Conservation (phyloP, 345 rosid species). For the Hirschfeldia incana region DNA sequence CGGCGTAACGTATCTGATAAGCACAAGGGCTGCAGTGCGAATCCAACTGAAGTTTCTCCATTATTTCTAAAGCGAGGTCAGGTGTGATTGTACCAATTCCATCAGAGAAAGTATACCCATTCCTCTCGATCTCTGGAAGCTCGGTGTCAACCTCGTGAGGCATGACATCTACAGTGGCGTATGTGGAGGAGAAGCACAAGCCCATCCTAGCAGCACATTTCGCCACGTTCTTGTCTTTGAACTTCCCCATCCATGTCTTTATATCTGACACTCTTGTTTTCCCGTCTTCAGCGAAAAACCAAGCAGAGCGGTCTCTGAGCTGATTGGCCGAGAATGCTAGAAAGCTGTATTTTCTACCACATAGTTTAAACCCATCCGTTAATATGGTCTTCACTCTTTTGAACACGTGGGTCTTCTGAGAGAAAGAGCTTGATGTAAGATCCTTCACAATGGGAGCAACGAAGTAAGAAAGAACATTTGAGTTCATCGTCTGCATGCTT, state of each 20-base stretch:
- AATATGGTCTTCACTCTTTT: constrained; percentile 67
- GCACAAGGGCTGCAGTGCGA: constrained; percentile 60
- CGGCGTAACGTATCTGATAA: constrained; percentile 90
- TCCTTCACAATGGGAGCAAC: constrained; percentile 69
- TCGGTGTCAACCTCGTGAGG: constrained; percentile 44
- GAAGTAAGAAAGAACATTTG: constrained; percentile 59
- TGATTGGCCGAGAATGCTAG: constrained; percentile 93
- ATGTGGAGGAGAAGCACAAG: constrained; percentile 92
- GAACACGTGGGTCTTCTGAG: constrained; percentile 70
- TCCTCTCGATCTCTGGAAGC: constrained; percentile 66
- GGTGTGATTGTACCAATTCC: constrained; percentile 85
- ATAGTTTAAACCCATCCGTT: constrained; percentile 68
- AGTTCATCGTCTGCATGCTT: constrained; percentile 71
- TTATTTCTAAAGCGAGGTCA: constrained; percentile 78
- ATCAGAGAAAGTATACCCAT: constrained; percentile 70
- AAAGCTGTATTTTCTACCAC: constrained; percentile 79
- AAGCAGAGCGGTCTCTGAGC: constrained; percentile 85
- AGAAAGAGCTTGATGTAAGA: constrained; percentile 47
- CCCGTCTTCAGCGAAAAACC: constrained; percentile 88
- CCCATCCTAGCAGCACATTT: constrained; percentile 98
- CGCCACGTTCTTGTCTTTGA: constrained; percentile 58
- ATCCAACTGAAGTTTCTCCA: constrained; percentile 64
- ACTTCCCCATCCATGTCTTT: constrained; percentile 82
- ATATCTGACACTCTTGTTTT: constrained; percentile 48
- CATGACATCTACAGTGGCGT: constrained; percentile 79